Evolutionary conservation across 306 rosid genomes (phyloP).

Genomic region (Inga laurina): DNA sequence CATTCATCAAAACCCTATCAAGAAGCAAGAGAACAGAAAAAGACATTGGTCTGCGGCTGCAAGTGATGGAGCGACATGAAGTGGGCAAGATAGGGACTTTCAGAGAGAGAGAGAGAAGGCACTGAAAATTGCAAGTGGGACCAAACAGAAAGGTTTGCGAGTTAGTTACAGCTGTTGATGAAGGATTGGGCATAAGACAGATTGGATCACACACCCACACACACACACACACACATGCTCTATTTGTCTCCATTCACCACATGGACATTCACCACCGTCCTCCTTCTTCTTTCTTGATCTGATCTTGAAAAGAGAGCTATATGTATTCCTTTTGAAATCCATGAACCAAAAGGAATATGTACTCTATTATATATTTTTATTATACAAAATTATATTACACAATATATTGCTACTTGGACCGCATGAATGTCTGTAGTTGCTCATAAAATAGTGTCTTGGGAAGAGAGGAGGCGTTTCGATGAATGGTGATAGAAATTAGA

Average conservation of each 20-base stretch:
- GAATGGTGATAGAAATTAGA: neutral
- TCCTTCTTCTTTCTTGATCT: constrained; percentile 48
- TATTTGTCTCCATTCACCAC: constrained; percentile 42
- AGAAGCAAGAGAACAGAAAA: neutral
- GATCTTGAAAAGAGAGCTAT: constrained; percentile 57
- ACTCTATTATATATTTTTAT: neutral
- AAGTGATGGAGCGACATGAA: constrained; percentile 4
- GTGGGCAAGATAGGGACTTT: constrained; percentile 15
- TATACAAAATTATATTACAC: neutral
- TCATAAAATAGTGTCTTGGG: neutral
- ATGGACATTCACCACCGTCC: constrained; percentile 35
- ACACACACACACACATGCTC: constrained; percentile 43
- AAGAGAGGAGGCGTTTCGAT: constrained; percentile 24
- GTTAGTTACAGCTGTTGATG: constrained; percentile 58
- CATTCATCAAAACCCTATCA: neutral
- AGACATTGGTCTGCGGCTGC: neutral
- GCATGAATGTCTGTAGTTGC: constrained; percentile 46
- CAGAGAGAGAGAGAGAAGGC: neutral
- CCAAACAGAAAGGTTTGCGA: constrained; percentile 22
- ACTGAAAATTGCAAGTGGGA: constrained; percentile 32
- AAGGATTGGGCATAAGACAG: constrained; percentile 52
- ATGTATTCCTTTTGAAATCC: constrained; percentile 17
- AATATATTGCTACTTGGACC: constrained; percentile 18
- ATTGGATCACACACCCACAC: constrained; percentile 40
- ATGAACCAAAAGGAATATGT: constrained; percentile 29